Base-by-base conservation (phyloP, 2,329 filamentous ascomycete species). In the Myriosclerotinia scirpicola region DNA sequence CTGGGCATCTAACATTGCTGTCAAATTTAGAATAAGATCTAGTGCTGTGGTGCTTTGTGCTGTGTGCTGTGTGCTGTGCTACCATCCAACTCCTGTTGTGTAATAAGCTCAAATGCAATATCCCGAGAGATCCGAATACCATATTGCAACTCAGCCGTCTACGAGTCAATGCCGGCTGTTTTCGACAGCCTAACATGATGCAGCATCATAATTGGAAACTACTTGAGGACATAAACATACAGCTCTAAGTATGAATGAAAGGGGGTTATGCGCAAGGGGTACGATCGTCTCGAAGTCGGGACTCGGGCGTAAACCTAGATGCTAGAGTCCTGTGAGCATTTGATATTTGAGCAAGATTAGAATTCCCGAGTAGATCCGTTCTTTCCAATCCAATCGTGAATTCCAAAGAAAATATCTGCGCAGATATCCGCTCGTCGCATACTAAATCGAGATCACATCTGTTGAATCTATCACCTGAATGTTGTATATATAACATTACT, bases 111-210 rank as follows among this genome's bases (percentile, higher is more conserved):
- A 17, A 40, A 59, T 46, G 55, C 55, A 46, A 59, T 38, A 5
- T 50, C 58, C 58, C 58, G 58, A 60, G 44, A 50, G 46, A 8
- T 26, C 58, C 44, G 44, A 22, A 60, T 38, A 38, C 34, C 44
- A 30, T 26, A 17, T 20, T 60, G 58, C 44, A 60, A 36, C 50
- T 26, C 58, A 50, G 58, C 44, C 58, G 34, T 60, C 34, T 50
- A 38, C 20, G 30, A 34, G 1, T 46, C 12, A 22, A 11, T 15
- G 48, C 42, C 56, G 42, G 56, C 30, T 30, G 40, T 14, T 59
- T 46, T 34, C 26, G 17, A 34, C 20, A 54, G 30, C 30, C 26
- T 54, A 48, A 30, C 40, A 36, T 6, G 17, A n/a, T 60, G 42
- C 56, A 60, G 30, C 42, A 48, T 59, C 20, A n/a, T 9, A 15